These are phyloP conservation scores for Lecanicillium sp. DNA, from an alignment of 2,329 filamentous ascomycete species.

Conservation along the genomic window DNA sequence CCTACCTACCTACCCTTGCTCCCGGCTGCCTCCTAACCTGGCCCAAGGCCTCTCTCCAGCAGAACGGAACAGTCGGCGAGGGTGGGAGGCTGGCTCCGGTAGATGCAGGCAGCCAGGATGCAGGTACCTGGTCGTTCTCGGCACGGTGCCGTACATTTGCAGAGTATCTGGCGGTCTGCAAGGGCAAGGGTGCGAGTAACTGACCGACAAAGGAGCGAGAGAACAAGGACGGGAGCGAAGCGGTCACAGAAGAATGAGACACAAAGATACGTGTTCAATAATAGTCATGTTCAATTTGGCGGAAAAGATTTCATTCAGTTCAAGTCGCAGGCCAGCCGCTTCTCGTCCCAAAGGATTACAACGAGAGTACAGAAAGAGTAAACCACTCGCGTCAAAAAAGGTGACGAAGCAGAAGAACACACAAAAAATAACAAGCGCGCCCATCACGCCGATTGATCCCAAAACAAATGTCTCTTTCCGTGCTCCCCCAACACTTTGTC, in stretches of 20 bases:
- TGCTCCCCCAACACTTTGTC: constrained; percentile 20
- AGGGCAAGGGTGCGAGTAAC: too few species aligned
- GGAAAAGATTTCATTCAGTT: constrained; percentile 9
- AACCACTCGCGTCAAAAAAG: constrained; percentile 1
- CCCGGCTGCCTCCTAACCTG: not conserved
- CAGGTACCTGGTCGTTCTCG: too few species aligned
- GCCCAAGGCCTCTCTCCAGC: too few species aligned
- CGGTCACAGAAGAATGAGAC: not conserved
- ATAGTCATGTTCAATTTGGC: constrained; percentile 11
- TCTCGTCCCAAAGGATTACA: constrained; percentile 13
- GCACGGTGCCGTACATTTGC: too few species aligned
- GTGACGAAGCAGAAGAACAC: constrained; percentile 16
- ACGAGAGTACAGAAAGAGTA: constrained; percentile 19
- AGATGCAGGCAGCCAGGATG: too few species aligned
- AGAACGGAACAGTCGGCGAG: too few species aligned
- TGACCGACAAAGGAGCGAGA: too few species aligned
- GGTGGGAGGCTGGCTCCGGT: too few species aligned
- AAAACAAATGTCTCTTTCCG: constrained; percentile 18
- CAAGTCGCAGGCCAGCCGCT: constrained; percentile 12
- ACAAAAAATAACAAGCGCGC: constrained; percentile 20
- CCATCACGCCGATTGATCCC: constrained; percentile 23
- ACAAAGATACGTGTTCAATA: not conserved
- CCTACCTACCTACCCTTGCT: too few species aligned
- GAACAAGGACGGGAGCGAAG: too few species aligned
- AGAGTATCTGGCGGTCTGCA: too few species aligned